phyloP scores from a whole-genome alignment of 2,329 filamentous ascomycete genomes.

The Leptographium lundbergii region DNA sequence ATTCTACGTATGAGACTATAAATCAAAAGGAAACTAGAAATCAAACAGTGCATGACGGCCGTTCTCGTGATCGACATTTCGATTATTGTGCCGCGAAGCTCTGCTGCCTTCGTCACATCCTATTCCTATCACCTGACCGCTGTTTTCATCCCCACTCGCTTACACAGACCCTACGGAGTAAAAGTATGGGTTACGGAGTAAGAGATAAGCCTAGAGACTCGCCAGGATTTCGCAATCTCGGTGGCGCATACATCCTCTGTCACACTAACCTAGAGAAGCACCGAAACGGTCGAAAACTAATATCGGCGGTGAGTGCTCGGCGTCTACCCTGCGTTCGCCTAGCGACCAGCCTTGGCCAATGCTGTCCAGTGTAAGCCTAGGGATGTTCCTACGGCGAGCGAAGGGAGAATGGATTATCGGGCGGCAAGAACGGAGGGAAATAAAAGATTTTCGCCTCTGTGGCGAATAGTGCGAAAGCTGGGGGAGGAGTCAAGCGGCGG shows the following conservation, averaged over 20 bases:
- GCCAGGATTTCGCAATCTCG: neutral
- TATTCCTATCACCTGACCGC: neutral
- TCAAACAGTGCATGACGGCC: neutral
- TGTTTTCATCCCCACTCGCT: neutral
- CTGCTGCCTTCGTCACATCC: neutral
- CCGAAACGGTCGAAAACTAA: neutral
- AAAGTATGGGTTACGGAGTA: neutral
- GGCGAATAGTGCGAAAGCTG: slow-evolving; percentile 1
- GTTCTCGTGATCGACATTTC: too few species aligned
- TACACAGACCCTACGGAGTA: neutral
- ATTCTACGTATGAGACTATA: too few species aligned
- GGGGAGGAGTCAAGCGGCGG: neutral
- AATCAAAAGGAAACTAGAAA: neutral
- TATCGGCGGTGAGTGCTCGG: neutral
- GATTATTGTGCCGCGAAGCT: too few species aligned
- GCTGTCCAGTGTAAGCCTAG: neutral
- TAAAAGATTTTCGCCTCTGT: neutral
- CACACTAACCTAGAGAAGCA: neutral
- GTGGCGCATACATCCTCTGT: neutral
- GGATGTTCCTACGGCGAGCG: neutral
- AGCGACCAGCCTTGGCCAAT: neutral
- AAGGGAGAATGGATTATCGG: too few species aligned
- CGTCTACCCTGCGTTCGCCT: neutral
- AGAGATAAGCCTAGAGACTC: neutral
- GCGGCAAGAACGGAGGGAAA: neutral